Conservation (phyloP, 305 asterid genomes). For the Solanum hybrid region DNA sequence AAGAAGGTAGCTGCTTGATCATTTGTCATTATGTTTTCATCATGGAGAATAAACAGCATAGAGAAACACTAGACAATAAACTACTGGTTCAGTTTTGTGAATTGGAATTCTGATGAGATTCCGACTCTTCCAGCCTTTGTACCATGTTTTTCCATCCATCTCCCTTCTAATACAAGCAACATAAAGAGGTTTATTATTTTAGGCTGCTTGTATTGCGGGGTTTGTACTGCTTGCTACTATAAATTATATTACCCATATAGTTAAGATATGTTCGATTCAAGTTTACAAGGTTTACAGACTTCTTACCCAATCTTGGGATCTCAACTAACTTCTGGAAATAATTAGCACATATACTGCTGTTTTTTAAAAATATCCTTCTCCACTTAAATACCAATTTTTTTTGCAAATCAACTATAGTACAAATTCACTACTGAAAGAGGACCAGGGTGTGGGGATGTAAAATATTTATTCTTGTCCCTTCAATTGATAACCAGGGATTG, state of each 20-base stretch:
- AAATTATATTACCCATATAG: not conserved
- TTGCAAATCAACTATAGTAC: not conserved
- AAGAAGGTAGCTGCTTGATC: constrained; percentile 82
- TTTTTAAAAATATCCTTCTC: not conserved
- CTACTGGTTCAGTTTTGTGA: not conserved
- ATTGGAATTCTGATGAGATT: not conserved
- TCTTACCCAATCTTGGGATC: not conserved
- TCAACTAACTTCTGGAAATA: not conserved
- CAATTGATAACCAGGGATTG: not conserved
- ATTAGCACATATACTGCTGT: not conserved
- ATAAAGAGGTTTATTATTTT: not conserved
- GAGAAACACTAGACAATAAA: constrained; percentile 15
- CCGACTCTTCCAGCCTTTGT: not conserved
- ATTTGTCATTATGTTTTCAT: not conserved
- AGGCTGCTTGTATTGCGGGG: not conserved
- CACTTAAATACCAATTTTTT: not conserved
- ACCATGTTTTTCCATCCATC: not conserved
- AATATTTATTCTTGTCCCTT: not conserved
- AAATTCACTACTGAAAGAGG: not conserved
- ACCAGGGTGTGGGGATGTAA: not conserved
- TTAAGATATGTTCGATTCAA: not conserved
- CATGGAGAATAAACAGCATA: constrained; percentile 19
- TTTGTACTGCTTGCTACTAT: not conserved
- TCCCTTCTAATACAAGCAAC: not conserved
- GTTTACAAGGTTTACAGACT: not conserved